Percentiles rank a stretch among this genome's conserved stretches.
phyloP scores from a whole-genome alignment of 495 filamentous ascomycete genomes.

The Zalerion maritima region DNA sequence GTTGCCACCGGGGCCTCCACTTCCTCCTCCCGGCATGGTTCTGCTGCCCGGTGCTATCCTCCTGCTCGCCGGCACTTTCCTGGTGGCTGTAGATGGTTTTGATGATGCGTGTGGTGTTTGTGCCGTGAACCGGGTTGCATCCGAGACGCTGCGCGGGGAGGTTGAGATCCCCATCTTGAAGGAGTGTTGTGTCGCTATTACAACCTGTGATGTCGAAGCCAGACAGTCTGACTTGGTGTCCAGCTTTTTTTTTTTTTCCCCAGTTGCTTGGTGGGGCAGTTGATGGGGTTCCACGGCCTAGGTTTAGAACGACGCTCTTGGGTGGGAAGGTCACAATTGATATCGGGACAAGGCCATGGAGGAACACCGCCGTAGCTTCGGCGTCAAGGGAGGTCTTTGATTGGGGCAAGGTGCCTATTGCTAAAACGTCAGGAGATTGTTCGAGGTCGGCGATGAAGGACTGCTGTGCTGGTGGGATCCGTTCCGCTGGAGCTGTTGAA shows the following conservation, averaged over 20 bases:
- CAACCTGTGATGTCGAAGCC: conserved; percentile 2
- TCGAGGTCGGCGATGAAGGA: too few relatives aligned
- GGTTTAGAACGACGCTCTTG: conserved; percentile 2
- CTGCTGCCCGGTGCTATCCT: conserved; percentile 1
- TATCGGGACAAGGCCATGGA: too few relatives aligned
- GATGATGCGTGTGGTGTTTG: conserved; percentile 77
- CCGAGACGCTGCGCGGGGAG: conserved; percentile 77
- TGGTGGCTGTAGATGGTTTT: conserved; percentile 31
- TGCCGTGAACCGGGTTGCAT: conserved; percentile 91
- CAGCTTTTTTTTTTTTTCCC: not conserved
- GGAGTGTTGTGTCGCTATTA: not conserved
- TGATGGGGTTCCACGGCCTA: conserved; percentile 1
- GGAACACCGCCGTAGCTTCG: too few relatives aligned
- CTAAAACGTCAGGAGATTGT: not conserved
- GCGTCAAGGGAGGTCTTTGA: too few relatives aligned
- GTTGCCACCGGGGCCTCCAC: conserved; percentile 3
- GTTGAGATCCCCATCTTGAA: conserved; percentile 5
- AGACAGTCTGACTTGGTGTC: conserved; percentile 4
- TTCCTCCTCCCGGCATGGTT: conserved; percentile 1
- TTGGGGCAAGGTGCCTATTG: conserved; percentile 1
- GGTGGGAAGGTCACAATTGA: conserved; percentile 3
- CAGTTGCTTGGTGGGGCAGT: not conserved
- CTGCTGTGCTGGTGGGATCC: too few relatives aligned
- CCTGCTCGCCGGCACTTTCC: conserved; percentile 4
- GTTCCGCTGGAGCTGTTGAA: too few relatives aligned